phyloP scores from a whole-genome alignment of 2,329 filamentous ascomycete species.

The Ophiostoma populinum region DNA sequence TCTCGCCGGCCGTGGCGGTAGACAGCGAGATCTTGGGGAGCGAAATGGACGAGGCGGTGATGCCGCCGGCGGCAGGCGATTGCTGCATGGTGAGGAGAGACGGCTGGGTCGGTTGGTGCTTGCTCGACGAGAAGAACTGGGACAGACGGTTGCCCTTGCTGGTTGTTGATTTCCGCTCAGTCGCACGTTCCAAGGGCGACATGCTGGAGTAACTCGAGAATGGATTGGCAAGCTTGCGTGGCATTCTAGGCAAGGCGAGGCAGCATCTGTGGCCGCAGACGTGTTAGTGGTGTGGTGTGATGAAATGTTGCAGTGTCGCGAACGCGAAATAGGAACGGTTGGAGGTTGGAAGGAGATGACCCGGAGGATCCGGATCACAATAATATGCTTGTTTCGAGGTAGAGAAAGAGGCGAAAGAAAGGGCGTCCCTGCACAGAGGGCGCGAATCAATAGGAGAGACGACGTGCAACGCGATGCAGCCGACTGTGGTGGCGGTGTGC shows the following conservation, averaged over 20 bases:
- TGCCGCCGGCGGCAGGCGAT: constrained; percentile 27
- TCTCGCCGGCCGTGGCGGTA: constrained; percentile 61
- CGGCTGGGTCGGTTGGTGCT: constrained; percentile 38
- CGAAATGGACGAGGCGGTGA: constrained; percentile 56
- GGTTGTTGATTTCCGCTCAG: constrained; percentile 40
- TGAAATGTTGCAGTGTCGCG: not conserved
- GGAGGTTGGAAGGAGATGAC: not conserved
- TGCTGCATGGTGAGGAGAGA: constrained; percentile 50
- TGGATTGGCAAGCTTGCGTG: constrained; percentile 40
- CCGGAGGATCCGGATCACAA: not conserved
- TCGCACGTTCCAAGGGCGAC: constrained; percentile 29
- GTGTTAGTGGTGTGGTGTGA: constrained; percentile 1
- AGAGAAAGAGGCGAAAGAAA: not conserved
- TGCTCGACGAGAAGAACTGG: constrained; percentile 65
- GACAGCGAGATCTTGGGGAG: constrained; percentile 86
- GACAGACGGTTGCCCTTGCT: constrained; percentile 57
- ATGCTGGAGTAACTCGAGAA: constrained; percentile 34
- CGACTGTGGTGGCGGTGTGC: constrained; percentile 1
- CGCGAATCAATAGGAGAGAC: not conserved
- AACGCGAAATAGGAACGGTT: not conserved
- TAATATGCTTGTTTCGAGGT: not conserved
- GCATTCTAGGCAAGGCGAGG: constrained; percentile 27
- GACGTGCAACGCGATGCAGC: not conserved
- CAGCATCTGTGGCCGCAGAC: constrained; percentile 3
- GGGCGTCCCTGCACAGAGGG: no score